Percentiles rank a stretch among this genome's conserved stretches.
These are phyloP conservation scores for Emergomyces pasteurianus DNA, from an alignment of 2,329 filamentous ascomycete species.

Conservation along the genomic window DNA sequence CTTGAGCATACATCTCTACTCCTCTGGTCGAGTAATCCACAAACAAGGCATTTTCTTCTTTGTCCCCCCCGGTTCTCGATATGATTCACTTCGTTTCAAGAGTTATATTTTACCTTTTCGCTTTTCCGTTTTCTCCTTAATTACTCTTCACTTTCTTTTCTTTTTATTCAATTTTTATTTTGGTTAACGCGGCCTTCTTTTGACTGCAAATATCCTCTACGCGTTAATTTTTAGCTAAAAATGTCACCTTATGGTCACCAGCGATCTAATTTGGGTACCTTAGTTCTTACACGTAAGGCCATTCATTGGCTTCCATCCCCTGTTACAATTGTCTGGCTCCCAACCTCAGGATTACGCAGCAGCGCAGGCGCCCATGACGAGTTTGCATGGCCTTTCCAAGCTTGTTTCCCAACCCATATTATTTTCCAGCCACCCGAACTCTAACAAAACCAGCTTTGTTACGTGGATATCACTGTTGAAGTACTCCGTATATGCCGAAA, in stretches of 20 bases:
- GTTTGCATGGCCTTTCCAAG: not conserved
- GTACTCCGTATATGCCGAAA: not conserved
- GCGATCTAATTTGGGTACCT: not conserved
- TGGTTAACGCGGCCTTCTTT: too few species aligned
- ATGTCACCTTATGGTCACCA: not conserved
- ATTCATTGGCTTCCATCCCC: not conserved
- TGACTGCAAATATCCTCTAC: too few species aligned
- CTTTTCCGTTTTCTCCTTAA: too few species aligned
- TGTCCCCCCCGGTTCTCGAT: too few species aligned
- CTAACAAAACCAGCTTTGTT: not conserved
- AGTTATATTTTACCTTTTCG: not conserved
- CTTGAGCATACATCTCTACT: not conserved
- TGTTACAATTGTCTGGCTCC: not conserved
- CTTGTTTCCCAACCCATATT: not conserved
- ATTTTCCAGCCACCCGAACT: not conserved
- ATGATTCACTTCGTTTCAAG: not conserved
- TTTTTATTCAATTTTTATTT: too few species aligned
- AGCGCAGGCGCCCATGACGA: not conserved
- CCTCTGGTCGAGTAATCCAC: not conserved
- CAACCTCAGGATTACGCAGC: not conserved
- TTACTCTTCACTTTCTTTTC: too few species aligned
- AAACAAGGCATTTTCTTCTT: not conserved
- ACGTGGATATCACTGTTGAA: not conserved
- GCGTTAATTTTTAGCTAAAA: not conserved
- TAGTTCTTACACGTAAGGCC: not conserved